A percentile compares a stretch with the other conserved stretches of the same genome.
phyloP scores from a whole-genome alignment of 306 rosid species.

The Albizia julibrissin region DNA sequence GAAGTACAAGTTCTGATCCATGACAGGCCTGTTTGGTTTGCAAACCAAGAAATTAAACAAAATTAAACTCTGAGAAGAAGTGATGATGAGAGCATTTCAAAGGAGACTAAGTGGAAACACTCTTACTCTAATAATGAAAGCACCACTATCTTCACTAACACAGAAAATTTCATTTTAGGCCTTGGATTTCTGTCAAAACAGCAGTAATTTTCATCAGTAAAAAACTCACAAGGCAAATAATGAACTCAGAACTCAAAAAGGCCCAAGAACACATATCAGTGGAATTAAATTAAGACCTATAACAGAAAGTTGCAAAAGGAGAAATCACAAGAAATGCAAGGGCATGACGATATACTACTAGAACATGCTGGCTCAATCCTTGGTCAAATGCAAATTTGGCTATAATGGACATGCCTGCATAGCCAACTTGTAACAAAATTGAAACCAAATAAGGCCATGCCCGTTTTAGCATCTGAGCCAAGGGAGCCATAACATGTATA shows the following conservation, averaged over 20 bases:
- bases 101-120: neutral
- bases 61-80: neutral
- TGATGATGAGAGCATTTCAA: neutral
- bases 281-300: slow-evolving; percentile 37
- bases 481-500: slow-evolving; percentile 4
- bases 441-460: slow-evolving; percentile 47
- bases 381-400: slow-evolving; percentile 43
- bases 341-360: slow-evolving; percentile 48
- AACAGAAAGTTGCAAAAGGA: slow-evolving; percentile 55
- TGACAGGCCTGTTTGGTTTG: slow-evolving; percentile 46
- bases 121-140: slow-evolving; percentile 48
- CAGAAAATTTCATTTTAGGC: slow-evolving; percentile 51
- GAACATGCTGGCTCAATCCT: slow-evolving; percentile 58
- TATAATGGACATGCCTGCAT: slow-evolving; percentile 51
- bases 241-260: neutral
- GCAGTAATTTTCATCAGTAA: neutral
- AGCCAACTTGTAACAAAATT: slow-evolving; percentile 50
- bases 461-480: slow-evolving; percentile 1
- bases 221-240: neutral
- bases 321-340: slow-evolving; percentile 43
- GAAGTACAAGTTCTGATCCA: slow-evolving; percentile 59
- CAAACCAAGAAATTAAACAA: neutral
- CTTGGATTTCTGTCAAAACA: slow-evolving; percentile 45
- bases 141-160: slow-evolving; percentile 40
- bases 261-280: neutral